Conservation (phyloP, 768 basidiomycete species). For the Pleurotus platypus region DNA sequence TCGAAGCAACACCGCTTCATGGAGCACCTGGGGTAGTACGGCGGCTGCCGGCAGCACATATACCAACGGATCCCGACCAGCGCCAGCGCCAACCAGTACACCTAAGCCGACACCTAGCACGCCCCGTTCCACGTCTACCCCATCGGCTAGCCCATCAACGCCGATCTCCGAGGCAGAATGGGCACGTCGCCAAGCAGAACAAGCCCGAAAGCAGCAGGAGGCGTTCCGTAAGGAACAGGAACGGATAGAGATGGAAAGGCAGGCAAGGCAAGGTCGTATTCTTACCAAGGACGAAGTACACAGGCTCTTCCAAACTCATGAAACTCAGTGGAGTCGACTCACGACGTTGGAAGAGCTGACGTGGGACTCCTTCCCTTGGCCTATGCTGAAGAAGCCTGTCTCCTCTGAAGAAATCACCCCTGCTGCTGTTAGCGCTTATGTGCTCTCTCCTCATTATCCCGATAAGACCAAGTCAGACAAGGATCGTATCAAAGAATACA, state of each 20-base stretch:
- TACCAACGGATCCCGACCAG: slow-evolving; percentile 1
- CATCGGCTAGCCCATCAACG: slow-evolving; percentile 21
- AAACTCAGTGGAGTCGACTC: slow-evolving; percentile 55
- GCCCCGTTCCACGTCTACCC: slow-evolving; percentile 18
- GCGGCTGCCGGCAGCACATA: slow-evolving; percentile 1
- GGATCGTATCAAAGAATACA: slow-evolving; percentile 73
- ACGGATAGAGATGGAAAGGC: slow-evolving; percentile 49
- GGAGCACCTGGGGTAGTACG: slow-evolving; percentile 3
- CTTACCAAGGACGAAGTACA: slow-evolving; percentile 55
- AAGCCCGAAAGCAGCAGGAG: slow-evolving; percentile 63
- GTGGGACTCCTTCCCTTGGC: slow-evolving; percentile 77
- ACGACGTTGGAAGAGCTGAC: slow-evolving; percentile 37
- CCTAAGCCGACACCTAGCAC: neutral
- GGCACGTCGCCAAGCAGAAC: slow-evolving; percentile 61
- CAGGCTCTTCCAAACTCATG: slow-evolving; percentile 57
- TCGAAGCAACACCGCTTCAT: slow-evolving; percentile 8
- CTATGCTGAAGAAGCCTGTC: slow-evolving; percentile 54
- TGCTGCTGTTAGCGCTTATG: slow-evolving; percentile 53
- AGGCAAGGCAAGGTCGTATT: slow-evolving; percentile 47
- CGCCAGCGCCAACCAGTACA: neutral
- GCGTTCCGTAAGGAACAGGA: slow-evolving; percentile 68
- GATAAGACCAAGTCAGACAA: slow-evolving; percentile 53
- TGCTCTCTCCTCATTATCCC: slow-evolving; percentile 55
- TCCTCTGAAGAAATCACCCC: slow-evolving; percentile 60
- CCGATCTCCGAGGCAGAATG: slow-evolving; percentile 48